A percentile compares a stretch with the other conserved stretches of the same genome.
Evolutionary conservation across 345 rosid species (phyloP).

Genomic region (Rubroshorea leprosula): DNA sequence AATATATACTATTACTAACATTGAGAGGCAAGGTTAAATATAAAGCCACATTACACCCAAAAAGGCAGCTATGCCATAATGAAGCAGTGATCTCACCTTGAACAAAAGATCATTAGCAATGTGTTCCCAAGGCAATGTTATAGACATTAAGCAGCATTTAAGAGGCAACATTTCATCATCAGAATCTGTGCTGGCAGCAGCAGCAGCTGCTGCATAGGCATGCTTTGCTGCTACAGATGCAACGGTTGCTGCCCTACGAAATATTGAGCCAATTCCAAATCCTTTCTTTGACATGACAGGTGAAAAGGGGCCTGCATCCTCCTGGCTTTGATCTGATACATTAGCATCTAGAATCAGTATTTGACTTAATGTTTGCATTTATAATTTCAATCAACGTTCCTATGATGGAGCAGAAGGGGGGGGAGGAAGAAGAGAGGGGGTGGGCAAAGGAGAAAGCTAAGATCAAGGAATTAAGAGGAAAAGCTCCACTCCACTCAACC

Average conservation of each 20-base stretch:
- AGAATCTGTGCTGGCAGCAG: conserved; percentile 48
- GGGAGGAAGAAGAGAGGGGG: too few relatives aligned
- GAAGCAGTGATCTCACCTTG: conserved; percentile 49
- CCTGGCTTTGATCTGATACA: conserved; percentile 85
- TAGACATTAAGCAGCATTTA: conserved; percentile 93
- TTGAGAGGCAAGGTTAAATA: too few relatives aligned
- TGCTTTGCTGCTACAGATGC: conserved; percentile 95
- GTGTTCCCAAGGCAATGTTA: conserved; percentile 90
- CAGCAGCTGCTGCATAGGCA: conserved; percentile 81
- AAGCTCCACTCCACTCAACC: too few relatives aligned
- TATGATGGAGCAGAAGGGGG: background rate
- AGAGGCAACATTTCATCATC: conserved; percentile 91
- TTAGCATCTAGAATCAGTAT: conserved; percentile 21
- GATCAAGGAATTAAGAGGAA: background rate
- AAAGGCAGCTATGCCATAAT: too few relatives aligned
- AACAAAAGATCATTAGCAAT: conserved; percentile 91
- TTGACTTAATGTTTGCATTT: conserved; percentile 10
- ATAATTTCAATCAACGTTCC: background rate
- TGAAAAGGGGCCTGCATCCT: conserved; percentile 71
- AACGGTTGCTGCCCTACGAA: conserved; percentile 84
- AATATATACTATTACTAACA: too few relatives aligned
- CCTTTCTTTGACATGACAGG: conserved; percentile 75
- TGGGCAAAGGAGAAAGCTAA: background rate
- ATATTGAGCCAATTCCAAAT: conserved; percentile 72
- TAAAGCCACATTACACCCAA: too few relatives aligned